A percentile compares a stretch with the other conserved stretches of the same genome.
phyloP scores from a whole-genome alignment of 805 yeast species.

The Saccharomycopsis sp. region DNA sequence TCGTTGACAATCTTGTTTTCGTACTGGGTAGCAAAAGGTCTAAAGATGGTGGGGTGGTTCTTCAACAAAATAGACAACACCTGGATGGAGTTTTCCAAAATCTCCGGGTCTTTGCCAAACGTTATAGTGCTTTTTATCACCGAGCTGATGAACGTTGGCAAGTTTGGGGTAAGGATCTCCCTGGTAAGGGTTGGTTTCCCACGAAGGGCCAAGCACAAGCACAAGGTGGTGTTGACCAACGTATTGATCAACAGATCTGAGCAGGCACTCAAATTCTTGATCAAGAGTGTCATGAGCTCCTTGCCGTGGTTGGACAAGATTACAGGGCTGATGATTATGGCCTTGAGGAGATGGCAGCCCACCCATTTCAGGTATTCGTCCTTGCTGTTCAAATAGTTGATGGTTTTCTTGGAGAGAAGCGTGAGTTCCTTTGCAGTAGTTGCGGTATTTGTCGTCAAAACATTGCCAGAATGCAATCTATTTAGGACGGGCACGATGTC shows the following conservation, averaged over 20 bases:
- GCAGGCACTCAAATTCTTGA: too few relatives aligned
- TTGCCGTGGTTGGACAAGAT: slow-evolving; percentile 35
- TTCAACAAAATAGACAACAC: slow-evolving; percentile 30
- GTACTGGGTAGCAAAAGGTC: slow-evolving; percentile 65
- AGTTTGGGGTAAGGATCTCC: slow-evolving; percentile 72
- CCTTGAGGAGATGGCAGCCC: slow-evolving; percentile 11
- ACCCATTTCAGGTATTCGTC: slow-evolving; percentile 16
- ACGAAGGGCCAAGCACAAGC: too few relatives aligned
- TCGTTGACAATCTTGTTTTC: slow-evolving; percentile 34
- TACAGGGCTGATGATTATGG: slow-evolving; percentile 26
- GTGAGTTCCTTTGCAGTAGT: slow-evolving; percentile 8
- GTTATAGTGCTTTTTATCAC: too few relatives aligned
- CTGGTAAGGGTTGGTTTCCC: slow-evolving; percentile 81
- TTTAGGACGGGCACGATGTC: slow-evolving; percentile 3
- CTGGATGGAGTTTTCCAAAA: slow-evolving; percentile 23
- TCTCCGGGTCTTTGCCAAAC: slow-evolving; percentile 30
- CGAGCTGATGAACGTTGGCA: slow-evolving; percentile 50
- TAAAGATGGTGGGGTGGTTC: slow-evolving; percentile 66
- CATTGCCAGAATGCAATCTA: too few relatives aligned
- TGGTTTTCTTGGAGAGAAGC: slow-evolving; percentile 8
- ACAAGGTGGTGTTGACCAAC: too few relatives aligned
- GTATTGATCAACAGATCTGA: slow-evolving; percentile 32
- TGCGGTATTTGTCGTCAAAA: too few relatives aligned
- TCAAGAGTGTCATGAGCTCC: slow-evolving; percentile 31
- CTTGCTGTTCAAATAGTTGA: slow-evolving; percentile 10